Conservation (phyloP, 2,329 filamentous ascomycete genomes). For the Rhytidhysteron rufulum region DNA sequence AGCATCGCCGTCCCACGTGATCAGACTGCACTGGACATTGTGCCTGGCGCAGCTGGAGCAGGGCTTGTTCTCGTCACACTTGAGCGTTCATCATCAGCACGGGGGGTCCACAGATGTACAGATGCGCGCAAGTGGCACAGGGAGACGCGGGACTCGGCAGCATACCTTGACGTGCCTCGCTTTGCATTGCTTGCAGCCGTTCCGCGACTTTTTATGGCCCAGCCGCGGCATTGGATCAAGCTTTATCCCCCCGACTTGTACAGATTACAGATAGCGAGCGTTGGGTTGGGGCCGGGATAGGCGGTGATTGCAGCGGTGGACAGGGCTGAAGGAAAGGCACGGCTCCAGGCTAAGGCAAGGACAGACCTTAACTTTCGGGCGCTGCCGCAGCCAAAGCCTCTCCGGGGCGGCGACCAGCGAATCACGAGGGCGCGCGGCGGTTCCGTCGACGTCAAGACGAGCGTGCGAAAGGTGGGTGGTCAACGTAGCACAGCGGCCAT, state of each 20-base stretch:
- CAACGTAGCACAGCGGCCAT: neutral
- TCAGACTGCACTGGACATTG: conserved; percentile 32
- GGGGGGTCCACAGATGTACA: too few species aligned
- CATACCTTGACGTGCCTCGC: conserved; percentile 34
- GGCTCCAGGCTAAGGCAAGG: too few species aligned
- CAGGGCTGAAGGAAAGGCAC: too few species aligned
- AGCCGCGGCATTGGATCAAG: conserved; percentile 27
- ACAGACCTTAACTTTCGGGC: too few species aligned
- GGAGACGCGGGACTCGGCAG: neutral
- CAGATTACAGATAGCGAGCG: too few species aligned
- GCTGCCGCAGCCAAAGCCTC: neutral
- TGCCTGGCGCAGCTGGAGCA: conserved; percentile 36
- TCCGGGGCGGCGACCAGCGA: neutral
- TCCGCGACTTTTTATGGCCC: conserved; percentile 34
- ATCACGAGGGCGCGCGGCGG: neutral
- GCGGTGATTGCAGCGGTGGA: too few species aligned
- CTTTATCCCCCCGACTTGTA: too few species aligned
- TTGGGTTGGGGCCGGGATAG: too few species aligned
- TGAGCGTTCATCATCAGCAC: conserved; percentile 8
- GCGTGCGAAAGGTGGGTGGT: neutral
- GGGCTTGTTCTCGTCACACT: conserved; percentile 38
- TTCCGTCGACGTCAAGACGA: neutral
- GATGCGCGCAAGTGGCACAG: conserved; percentile 5
- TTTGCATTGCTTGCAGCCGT: conserved; percentile 35
- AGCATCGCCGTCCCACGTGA: conserved; percentile 20